These are phyloP conservation scores for Amaranthus palmeri DNA, from an alignment of 148 eudicot species.

Conservation along the genomic window DNA sequence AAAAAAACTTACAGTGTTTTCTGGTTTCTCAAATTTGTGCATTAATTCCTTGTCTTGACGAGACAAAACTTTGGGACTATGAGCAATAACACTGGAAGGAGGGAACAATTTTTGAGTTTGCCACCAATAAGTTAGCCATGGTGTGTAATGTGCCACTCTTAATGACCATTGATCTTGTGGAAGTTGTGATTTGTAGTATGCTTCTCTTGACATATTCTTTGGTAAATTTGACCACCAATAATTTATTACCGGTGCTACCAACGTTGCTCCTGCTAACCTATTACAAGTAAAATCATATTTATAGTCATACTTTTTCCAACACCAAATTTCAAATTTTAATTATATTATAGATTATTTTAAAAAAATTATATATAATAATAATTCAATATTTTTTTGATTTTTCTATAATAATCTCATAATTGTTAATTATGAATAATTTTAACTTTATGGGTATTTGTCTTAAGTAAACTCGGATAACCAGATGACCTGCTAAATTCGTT, in stretches of 20 bases:
- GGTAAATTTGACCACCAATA: conserved; percentile 76
- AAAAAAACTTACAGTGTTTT: conserved; percentile 4
- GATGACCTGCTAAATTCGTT: too few species aligned
- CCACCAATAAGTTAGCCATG: conserved; percentile 76
- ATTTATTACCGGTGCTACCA: conserved; percentile 57
- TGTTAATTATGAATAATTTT: too few species aligned
- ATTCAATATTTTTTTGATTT: too few species aligned
- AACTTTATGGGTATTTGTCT: too few species aligned
- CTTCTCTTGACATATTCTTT: conserved; percentile 43
- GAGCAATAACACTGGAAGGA: conserved; percentile 31
- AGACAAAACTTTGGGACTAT: conserved; percentile 26
- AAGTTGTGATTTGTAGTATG: conserved; percentile 39
- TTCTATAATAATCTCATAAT: too few species aligned
- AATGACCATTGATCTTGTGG: conserved; percentile 58
- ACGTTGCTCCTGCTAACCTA: conserved; percentile 59
- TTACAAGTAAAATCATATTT: neutral
- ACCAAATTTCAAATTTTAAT: neutral
- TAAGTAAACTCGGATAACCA: too few species aligned
- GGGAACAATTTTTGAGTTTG: conserved; percentile 71
- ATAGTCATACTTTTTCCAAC: neutral
- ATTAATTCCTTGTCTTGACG: conserved; percentile 38
- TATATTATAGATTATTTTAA: too few species aligned
- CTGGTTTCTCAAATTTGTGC: conserved; percentile 4
- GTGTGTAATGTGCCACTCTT: conserved; percentile 53
- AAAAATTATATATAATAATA: too few species aligned